Percentiles rank a stretch among this genome's conserved stretches.
Evolutionary conservation across 345 rosid species (phyloP).

Genomic region (Cardamine chenopodiifolia): DNA sequence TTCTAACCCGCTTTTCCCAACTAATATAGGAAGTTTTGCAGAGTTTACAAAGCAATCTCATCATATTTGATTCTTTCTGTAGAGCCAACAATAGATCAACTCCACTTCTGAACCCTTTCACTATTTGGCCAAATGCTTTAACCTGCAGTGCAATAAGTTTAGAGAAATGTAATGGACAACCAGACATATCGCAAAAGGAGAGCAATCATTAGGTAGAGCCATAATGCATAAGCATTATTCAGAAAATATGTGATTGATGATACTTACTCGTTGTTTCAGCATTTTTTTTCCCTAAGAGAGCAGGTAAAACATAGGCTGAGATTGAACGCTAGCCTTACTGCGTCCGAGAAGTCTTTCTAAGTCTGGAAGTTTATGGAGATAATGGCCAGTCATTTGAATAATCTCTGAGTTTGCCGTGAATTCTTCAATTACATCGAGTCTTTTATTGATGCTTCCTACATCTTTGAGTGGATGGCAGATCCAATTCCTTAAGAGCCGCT

Average conservation of each 20-base stretch:
- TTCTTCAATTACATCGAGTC: slow-evolving; percentile 73
- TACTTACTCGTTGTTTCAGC: slow-evolving; percentile 69
- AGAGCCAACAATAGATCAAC: slow-evolving; percentile 67
- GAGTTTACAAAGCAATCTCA: slow-evolving; percentile 49
- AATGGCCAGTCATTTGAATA: slow-evolving; percentile 54
- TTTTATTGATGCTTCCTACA: slow-evolving; percentile 65
- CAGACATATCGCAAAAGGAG: slow-evolving; percentile 4
- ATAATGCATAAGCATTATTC: background rate
- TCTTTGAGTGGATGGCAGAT: slow-evolving; percentile 93
- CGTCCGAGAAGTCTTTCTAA: slow-evolving; percentile 86
- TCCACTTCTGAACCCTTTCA: slow-evolving; percentile 81
- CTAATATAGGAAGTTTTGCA: slow-evolving; percentile 60
- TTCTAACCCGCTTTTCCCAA: slow-evolving; percentile 61
- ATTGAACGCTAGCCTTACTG: slow-evolving; percentile 66
- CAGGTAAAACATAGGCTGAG: slow-evolving; percentile 65
- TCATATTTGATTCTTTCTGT: slow-evolving; percentile 55
- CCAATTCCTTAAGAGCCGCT: slow-evolving; percentile 86
- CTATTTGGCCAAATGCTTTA: slow-evolving; percentile 76
- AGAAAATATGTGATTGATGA: background rate
- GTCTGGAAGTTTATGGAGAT: slow-evolving; percentile 80
- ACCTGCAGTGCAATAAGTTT: slow-evolving; percentile 54
- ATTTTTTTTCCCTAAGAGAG: slow-evolving; percentile 75
- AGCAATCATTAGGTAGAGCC: background rate
- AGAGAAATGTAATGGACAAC: slow-evolving; percentile 6
- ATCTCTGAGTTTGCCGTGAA: slow-evolving; percentile 58